phyloP scores from a whole-genome alignment of 2,329 filamentous ascomycete species.

The Hypoxylon sp. region DNA sequence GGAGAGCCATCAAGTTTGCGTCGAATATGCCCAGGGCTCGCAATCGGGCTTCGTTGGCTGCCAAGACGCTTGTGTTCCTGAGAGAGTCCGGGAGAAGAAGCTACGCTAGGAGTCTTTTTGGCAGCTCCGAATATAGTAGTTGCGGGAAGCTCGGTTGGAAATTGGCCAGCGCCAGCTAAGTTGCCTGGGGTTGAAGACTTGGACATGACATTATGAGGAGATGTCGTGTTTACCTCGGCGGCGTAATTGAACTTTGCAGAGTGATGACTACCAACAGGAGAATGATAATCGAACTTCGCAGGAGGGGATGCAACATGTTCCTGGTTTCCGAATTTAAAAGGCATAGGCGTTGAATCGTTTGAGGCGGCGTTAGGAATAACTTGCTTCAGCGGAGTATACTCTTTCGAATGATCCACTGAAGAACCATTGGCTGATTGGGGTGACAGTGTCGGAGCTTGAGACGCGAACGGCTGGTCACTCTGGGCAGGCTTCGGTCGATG shows the following conservation, averaged over 20 bases:
- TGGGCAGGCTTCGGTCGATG: constrained; percentile 80
- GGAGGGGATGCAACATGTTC: constrained; percentile 45
- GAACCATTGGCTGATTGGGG: constrained; percentile 57
- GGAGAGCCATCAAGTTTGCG: constrained; percentile 50
- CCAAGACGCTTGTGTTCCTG: constrained; percentile 57
- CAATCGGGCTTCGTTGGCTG: constrained; percentile 58
- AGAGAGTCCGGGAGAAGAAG: constrained; percentile 54
- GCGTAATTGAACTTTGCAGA: constrained; percentile 52
- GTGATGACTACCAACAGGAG: constrained; percentile 44
- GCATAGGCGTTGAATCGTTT: constrained; percentile 46
- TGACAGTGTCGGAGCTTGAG: constrained; percentile 58
- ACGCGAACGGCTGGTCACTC: constrained; percentile 59
- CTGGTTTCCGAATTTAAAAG: constrained; percentile 42
- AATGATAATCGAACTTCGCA: constrained; percentile 46
- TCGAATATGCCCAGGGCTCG: constrained; percentile 58
- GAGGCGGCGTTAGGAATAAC: constrained; percentile 39
- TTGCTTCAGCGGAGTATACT: constrained; percentile 43
- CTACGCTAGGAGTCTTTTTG: constrained; percentile 60
- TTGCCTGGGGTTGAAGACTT: constrained; percentile 53
- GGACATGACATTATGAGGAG: constrained; percentile 58
- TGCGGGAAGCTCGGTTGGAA: constrained; percentile 48
- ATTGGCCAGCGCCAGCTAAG: constrained; percentile 43
- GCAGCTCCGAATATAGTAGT: constrained; percentile 60
- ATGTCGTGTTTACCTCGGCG: constrained; percentile 55
- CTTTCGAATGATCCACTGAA: constrained; percentile 47